Percentiles rank a stretch among this genome's conserved stretches.
Evolutionary conservation across 1,284 basidiomycete genomes (phyloP).

Genomic region (Cutaneotrichosporon mucoides): DNA sequence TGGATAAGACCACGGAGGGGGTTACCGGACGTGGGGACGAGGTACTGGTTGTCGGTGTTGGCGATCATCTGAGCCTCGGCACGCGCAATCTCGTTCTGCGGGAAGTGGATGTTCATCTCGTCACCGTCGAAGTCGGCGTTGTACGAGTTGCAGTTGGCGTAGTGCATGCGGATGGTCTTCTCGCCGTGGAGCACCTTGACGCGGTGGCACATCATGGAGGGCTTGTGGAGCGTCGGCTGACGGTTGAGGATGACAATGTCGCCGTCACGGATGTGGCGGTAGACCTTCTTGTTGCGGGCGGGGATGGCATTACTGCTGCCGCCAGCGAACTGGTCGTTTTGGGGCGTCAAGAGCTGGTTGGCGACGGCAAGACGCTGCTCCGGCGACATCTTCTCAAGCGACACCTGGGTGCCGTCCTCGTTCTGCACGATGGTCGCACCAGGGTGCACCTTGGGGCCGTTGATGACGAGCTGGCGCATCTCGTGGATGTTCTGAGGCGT

Average conservation of each 20-base stretch:
- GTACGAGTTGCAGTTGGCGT: conserved; percentile 99
- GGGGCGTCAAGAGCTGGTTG: conserved; percentile 93
- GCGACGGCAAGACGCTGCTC: conserved; percentile 93
- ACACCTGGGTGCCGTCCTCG: conserved; percentile 85
- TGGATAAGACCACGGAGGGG: conserved; percentile 97
- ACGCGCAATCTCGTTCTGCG: conserved; percentile 79
- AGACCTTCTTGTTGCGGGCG: conserved; percentile 91
- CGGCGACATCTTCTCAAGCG: conserved; percentile 73
- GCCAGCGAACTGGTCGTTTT: conserved; percentile 61
- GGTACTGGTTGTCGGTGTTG: conserved; percentile 98
- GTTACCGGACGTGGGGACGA: conserved; percentile 96
- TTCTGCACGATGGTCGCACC: conserved; percentile 93
- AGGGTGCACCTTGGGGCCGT: conserved; percentile 83
- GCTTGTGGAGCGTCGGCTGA: conserved; percentile 97
- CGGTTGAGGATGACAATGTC: conserved; percentile 96
- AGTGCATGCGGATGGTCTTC: conserved; percentile 99
- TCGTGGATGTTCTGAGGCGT: conserved; percentile 86
- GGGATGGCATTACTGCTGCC: conserved; percentile 57
- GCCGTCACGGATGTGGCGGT: conserved; percentile 89
- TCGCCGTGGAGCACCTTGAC: conserved; percentile 90
- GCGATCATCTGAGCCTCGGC: conserved; percentile 92
- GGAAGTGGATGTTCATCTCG: conserved; percentile 99
- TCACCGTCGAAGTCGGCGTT: conserved; percentile 99
- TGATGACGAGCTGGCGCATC: conserved; percentile 86
- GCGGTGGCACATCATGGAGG: conserved; percentile 99